Percentiles rank a stretch among this genome's conserved stretches.
These are phyloP conservation scores for Dentipellis sp. DNA, from an alignment of 768 basidiomycete species.

Conservation along the genomic window DNA sequence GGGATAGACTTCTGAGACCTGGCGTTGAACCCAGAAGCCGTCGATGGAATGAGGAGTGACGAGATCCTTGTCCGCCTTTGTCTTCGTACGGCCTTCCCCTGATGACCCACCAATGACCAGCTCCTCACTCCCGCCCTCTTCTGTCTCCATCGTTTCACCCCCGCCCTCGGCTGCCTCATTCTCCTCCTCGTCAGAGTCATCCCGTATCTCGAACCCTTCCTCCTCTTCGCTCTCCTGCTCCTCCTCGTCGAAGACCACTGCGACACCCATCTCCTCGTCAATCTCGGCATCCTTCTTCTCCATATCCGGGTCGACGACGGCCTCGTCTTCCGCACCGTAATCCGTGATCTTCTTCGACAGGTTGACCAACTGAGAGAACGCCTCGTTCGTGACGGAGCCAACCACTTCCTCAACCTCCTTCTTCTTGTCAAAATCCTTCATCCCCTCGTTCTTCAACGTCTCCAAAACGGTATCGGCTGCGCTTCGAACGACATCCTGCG, in stretches of 20 bases:
- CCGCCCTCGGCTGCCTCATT: constrained; percentile 47
- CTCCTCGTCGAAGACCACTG: constrained; percentile 96
- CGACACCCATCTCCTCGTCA: constrained; percentile 95
- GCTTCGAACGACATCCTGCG: constrained; percentile 90
- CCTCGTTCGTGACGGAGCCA: constrained; percentile 55
- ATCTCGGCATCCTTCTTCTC: constrained; percentile 83
- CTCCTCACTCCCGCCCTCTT: constrained; percentile 55
- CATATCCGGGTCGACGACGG: constrained; percentile 66
- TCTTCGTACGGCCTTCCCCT: constrained; percentile 30
- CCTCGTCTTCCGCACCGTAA: constrained; percentile 82
- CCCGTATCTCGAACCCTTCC: constrained; percentile 78
- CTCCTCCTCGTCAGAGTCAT: constrained; percentile 72
- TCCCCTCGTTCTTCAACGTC: constrained; percentile 73
- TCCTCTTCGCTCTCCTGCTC: constrained; percentile 91
- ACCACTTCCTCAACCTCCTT: constrained; percentile 83
- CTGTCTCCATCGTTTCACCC: constrained; percentile 38
- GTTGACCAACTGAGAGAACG: constrained; percentile 74
- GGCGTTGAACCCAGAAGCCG: constrained; percentile 97
- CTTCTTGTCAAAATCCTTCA: constrained; percentile 98
- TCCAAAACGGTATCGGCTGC: constrained; percentile 92
- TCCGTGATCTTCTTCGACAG: constrained; percentile 95
- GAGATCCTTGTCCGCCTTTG: constrained; percentile 62
- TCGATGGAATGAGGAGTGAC: constrained; percentile 90
- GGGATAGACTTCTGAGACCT: constrained; percentile 83
- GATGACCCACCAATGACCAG: constrained; percentile 70